Percentiles rank a stretch among this genome's conserved stretches.
These are phyloP conservation scores for Phaeosphaeriaceae sp. DNA, from an alignment of 2,329 filamentous ascomycete genomes.

Conservation along the genomic window DNA sequence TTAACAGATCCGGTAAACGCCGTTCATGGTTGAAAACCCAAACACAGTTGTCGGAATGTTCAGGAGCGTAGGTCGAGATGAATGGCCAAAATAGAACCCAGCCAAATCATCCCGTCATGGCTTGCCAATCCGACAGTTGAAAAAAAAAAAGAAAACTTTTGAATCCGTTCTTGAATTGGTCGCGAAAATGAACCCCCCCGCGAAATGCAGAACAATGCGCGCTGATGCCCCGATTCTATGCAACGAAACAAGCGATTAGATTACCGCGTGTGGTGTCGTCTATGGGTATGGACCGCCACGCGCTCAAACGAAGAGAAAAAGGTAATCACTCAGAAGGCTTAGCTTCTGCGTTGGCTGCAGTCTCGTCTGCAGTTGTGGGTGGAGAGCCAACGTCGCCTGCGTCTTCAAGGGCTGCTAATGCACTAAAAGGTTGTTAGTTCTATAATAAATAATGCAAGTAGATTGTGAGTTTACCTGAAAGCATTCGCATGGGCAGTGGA, in stretches of 20 bases:
- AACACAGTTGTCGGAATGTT: constrained; percentile 1
- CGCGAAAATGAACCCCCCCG: constrained; percentile 33
- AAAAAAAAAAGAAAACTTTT: constrained; percentile 40
- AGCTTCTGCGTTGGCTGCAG: constrained; percentile 30
- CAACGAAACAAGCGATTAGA: constrained; percentile 50
- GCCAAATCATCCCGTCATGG: constrained; percentile 15
- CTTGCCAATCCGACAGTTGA: constrained; percentile 27
- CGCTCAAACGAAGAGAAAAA: constrained; percentile 39
- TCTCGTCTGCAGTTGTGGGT: constrained; percentile 63
- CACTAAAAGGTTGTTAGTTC: constrained; percentile 49
- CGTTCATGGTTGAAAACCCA: constrained; percentile 27
- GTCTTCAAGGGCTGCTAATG: constrained; percentile 62
- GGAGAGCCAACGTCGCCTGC: constrained; percentile 67
- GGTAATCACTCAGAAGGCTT: constrained; percentile 49
- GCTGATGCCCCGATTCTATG: constrained; percentile 49
- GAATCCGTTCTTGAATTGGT: constrained; percentile 30
- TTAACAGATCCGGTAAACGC: constrained; percentile 34
- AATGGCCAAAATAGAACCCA: constrained; percentile 3
- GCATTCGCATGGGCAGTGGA: constrained; percentile 78
- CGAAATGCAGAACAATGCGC: constrained; percentile 49
- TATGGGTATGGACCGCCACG: constrained; percentile 45
- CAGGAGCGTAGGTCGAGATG: background rate
- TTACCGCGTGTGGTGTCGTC: constrained; percentile 45
- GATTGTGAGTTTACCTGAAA: constrained; percentile 78
- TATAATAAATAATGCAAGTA: background rate